Percentiles rank a stretch among this genome's conserved stretches.
These are phyloP conservation scores for Agrocybe pediades DNA, from an alignment of 768 basidiomycete species.

Conservation along the genomic window DNA sequence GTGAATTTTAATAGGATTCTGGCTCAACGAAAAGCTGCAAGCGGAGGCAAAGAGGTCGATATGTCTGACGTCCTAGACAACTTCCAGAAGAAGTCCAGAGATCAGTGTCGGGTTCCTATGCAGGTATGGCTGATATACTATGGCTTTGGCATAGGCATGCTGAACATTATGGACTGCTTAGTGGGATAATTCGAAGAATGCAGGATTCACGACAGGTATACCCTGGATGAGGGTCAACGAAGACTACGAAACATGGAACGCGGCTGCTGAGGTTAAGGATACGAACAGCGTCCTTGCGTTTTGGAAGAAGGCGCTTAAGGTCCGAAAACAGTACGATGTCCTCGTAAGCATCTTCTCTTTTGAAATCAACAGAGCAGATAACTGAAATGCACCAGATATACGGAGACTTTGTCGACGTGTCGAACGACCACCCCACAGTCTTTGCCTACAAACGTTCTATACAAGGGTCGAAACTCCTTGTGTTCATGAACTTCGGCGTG, in stretches of 20 bases:
- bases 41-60: slow-evolving; percentile 44
- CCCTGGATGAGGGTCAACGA: slow-evolving; percentile 82
- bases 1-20: slow-evolving; percentile 35
- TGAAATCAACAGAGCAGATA: neutral
- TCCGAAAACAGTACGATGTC: slow-evolving; percentile 56
- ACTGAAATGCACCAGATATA: slow-evolving; percentile 42
- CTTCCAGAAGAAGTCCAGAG: slow-evolving; percentile 65
- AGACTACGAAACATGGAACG: slow-evolving; percentile 65
- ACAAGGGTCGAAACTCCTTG: neutral
- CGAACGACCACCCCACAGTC: slow-evolving; percentile 45
- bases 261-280: slow-evolving; percentile 45
- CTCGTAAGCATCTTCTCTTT: slow-evolving; percentile 36
- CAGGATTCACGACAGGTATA: slow-evolving; percentile 63
- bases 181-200: slow-evolving; percentile 59
- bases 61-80: slow-evolving; percentile 62
- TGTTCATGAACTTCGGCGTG: slow-evolving; percentile 40
- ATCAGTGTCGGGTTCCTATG: slow-evolving; percentile 72
- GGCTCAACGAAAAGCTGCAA: slow-evolving; percentile 34
- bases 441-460: slow-evolving; percentile 53
- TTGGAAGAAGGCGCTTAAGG: slow-evolving; percentile 55
- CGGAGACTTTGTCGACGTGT: slow-evolving; percentile 58
- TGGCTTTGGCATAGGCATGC: neutral
- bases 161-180: slow-evolving; percentile 20
- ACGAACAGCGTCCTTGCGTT: slow-evolving; percentile 57
- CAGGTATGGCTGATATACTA: slow-evolving; percentile 41